These are phyloP conservation scores for Cicer judaicum DNA, from an alignment of 306 rosid species.

Conservation along the genomic window DNA sequence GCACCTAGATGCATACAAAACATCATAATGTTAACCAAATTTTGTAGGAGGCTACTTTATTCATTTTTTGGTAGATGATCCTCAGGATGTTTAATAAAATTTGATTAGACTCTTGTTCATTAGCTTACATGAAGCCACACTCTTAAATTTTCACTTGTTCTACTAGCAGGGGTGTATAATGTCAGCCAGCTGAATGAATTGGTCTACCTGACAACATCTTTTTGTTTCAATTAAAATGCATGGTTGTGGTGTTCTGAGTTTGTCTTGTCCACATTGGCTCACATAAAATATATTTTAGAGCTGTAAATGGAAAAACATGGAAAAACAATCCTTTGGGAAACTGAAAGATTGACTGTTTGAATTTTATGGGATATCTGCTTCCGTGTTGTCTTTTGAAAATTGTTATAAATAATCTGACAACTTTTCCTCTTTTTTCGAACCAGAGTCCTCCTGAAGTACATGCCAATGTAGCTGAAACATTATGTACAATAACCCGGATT, in stretches of 20 bases:
- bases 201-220: constrained; percentile 11
- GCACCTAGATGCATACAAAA: constrained; percentile 23
- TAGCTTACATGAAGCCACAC: constrained; percentile 31
- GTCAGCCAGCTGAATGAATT: constrained; percentile 17
- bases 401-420: constrained; percentile 22
- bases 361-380: constrained; percentile 28
- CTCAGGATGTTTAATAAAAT: constrained; percentile 24
- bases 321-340: constrained; percentile 11
- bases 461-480: constrained; percentile 92
- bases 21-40: constrained; percentile 11
- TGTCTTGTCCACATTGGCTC: constrained; percentile 3
- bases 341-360: constrained; percentile 5
- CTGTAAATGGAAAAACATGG: not conserved
- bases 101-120: constrained; percentile 8
- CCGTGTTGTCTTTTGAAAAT: constrained; percentile 3
- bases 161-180: constrained; percentile 5
- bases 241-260: constrained; percentile 14
- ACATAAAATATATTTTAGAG: not conserved
- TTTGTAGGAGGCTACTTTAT: constrained; percentile 37
- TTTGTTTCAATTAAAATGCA: constrained; percentile 15
- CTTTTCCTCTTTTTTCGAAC: constrained; percentile 36
- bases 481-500: constrained; percentile 83
- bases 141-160: constrained; percentile 17
- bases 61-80: constrained; percentile 33
- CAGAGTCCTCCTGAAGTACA: constrained; percentile 97